Base-by-base conservation (phyloP, 2,329 filamentous ascomycete species). In the Ophiostoma himal-ulmi region DNA sequence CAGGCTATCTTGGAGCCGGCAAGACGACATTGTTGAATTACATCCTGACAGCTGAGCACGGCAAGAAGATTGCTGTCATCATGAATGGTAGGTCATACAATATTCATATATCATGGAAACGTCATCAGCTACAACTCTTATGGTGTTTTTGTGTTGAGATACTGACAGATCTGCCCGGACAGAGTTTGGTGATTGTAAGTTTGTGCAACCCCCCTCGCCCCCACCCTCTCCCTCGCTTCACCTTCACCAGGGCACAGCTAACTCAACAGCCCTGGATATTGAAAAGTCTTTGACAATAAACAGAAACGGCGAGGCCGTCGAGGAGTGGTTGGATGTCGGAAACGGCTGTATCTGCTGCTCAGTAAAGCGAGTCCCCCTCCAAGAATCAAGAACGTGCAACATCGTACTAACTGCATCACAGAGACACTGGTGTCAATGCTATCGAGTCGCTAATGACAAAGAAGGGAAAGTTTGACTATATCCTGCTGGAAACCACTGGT, bases 321-420 rank as follows among this genome's bases (percentile, higher is more conserved):
- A 95, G 77, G 93, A 97, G 82, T 99, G 96, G 92, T 88, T 99
- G 37, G 94, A 97, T 73, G 88, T 99, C 69, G 93, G 92, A 69
- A 99, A 99, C 75, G 95, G 95, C 73, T 99, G 95, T 78, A 93
- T 99, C 74, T 99, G 95, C 81, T 99, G 95, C 81, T 96, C 93
- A 3, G 94, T 98, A 76, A 99, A 97, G 89, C 94, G 83, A 71
- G 77, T 30, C 1, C 14, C 14, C n/a, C 22, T 66, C 22, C 30
- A 2, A n/a, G 17, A 20, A 20, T n/a, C 44, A 48, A 48, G 44
- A 3, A 8, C 11, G 62, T 70, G 41, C 37, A 13, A 20, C 5
- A 30, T 8, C 11, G n/a, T 64, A 14, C 41, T 68, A 10, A 68
- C 57, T 1, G 17, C 30, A 36, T 17, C 20, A 1, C 65, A 94